A percentile compares a stretch with the other conserved stretches of the same genome.
These are phyloP conservation scores for Glebionis coronaria DNA, from an alignment of 129 eudicot species.

Conservation along the genomic window DNA sequence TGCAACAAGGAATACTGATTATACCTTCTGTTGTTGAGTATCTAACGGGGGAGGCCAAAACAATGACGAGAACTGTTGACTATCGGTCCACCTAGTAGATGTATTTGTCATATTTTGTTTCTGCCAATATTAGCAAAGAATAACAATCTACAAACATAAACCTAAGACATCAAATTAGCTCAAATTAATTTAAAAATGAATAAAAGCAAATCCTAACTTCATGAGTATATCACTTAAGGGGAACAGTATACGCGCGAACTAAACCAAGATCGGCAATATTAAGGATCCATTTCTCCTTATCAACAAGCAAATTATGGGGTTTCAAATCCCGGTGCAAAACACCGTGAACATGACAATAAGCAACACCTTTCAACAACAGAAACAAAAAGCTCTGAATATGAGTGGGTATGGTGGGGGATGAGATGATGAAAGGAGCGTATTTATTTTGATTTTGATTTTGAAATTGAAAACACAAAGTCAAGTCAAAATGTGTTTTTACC, in stretches of 20 bases:
- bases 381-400: slow-evolving; percentile 72
- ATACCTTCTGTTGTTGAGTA: slow-evolving; percentile 70
- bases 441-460: no score
- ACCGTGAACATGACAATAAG: slow-evolving; percentile 91
- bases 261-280: slow-evolving; percentile 97
- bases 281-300: slow-evolving; percentile 76
- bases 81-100: slow-evolving; percentile 84
- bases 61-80: slow-evolving; percentile 78
- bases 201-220: slow-evolving; percentile 35
- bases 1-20: not conserved
- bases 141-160: no score
- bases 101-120: slow-evolving; percentile 66
- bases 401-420: slow-evolving; percentile 5
- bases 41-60: slow-evolving; percentile 96
- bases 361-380: slow-evolving; percentile 89
- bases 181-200: no score
- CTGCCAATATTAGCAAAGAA: no score
- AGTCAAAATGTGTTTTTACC: no score
- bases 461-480: no score
- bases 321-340: slow-evolving; percentile 80
- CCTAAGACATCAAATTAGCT: no score
- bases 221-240: slow-evolving; percentile 89
- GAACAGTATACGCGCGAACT: slow-evolving; percentile 83
- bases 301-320: slow-evolving; percentile 89
- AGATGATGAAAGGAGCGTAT: no score